These are phyloP conservation scores for Monilinia fructicola DNA, from an alignment of 2,329 filamentous ascomycete species.

Conservation along the genomic window DNA sequence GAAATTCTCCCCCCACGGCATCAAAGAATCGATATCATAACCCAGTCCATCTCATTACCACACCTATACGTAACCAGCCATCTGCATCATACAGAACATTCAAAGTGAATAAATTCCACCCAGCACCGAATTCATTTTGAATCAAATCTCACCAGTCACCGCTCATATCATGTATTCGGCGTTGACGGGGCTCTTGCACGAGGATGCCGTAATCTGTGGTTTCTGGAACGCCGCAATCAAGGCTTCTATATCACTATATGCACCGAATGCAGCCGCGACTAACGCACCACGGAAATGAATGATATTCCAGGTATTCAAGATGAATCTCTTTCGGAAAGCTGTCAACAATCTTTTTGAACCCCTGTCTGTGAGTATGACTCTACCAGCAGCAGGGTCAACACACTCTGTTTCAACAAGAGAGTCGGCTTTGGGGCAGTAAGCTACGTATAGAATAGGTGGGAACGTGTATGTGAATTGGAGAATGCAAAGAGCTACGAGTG, in stretches of 20 bases:
- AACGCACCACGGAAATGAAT: conserved; percentile 33
- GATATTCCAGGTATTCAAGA: conserved; percentile 30
- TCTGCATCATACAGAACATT: too few relatives aligned
- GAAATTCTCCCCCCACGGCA: too few relatives aligned
- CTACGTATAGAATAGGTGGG: conserved; percentile 43
- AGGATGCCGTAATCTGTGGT: conserved; percentile 33
- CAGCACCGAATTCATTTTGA: background rate
- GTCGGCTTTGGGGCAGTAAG: conserved; percentile 34
- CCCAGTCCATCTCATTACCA: too few relatives aligned
- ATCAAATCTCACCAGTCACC: background rate
- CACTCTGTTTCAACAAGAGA: conserved; percentile 37
- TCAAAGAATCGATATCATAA: too few relatives aligned
- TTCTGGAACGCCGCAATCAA: conserved; percentile 38
- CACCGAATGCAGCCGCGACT: conserved; percentile 31
- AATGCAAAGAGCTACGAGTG: conserved; percentile 47
- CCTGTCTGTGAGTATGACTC: conserved; percentile 22
- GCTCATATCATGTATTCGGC: background rate
- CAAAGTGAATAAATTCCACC: background rate
- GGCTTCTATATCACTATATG: conserved; percentile 39
- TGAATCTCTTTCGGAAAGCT: conserved; percentile 28
- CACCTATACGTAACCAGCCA: too few relatives aligned
- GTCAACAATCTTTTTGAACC: conserved; percentile 25
- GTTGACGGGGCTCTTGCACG: conserved; percentile 26
- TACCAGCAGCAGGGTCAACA: conserved; percentile 33
- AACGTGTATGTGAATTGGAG: conserved; percentile 50